Conservation (phyloP, 1,139 yeast genomes). For the Saccharomycopsis crataegensis region DNA sequence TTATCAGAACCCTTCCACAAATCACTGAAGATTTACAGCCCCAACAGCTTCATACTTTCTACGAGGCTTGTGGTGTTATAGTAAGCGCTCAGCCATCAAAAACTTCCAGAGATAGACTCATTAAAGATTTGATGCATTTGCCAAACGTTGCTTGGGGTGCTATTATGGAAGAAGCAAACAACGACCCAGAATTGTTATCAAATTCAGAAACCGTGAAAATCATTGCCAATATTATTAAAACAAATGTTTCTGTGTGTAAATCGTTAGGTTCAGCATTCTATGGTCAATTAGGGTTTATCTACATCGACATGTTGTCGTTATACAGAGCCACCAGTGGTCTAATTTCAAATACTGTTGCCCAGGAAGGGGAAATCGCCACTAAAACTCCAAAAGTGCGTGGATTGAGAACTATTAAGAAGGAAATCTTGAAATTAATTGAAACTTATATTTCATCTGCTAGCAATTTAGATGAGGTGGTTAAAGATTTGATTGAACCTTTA, state of each 20-base stretch:
- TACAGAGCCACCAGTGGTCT: constrained; percentile 87
- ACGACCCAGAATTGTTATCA: constrained; percentile 75
- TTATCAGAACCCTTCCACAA: constrained; percentile 70
- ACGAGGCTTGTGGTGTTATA: constrained; percentile 95
- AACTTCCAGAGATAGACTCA: constrained; percentile 61
- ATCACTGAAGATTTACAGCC: constrained; percentile 93
- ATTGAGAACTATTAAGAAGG: constrained; percentile 92
- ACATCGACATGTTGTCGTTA: constrained; percentile 81
- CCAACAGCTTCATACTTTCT: constrained; percentile 95
- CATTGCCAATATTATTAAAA: constrained; percentile 86
- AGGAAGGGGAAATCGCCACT: constrained; percentile 80
- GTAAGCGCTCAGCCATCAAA: constrained; percentile 73
- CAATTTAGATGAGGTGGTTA: constrained; percentile 77
- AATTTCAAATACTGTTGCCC: constrained; percentile 74
- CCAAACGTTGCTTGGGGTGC: constrained; percentile 96
- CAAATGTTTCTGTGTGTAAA: constrained; percentile 89
- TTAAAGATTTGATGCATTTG: constrained; percentile 74
- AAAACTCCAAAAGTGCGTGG: constrained; percentile 95
- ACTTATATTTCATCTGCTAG: constrained; percentile 84
- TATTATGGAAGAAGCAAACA: constrained; percentile 80
- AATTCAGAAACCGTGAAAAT: constrained; percentile 87
- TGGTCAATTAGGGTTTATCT: constrained; percentile 80
- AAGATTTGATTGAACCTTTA: constrained; percentile 76
- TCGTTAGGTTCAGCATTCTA: constrained; percentile 90
- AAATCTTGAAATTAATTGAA: constrained; percentile 82